Conservation (phyloP, 306 rosid species). For the Cicer yamashitae region DNA sequence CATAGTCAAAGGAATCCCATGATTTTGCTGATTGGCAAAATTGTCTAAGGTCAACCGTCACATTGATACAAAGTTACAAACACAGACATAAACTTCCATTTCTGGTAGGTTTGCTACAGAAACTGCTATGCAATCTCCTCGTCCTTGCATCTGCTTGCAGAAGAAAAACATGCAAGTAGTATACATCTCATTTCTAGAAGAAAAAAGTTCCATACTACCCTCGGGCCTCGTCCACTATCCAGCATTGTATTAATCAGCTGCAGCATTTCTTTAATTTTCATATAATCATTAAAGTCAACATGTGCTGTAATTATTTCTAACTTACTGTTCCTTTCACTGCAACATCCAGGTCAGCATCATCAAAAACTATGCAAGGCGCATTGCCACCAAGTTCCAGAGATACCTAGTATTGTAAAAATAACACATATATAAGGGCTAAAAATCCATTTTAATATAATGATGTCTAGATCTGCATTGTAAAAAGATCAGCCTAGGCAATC, state of each 20-base stretch:
- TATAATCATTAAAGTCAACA: conserved; percentile 22
- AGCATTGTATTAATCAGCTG: conserved; percentile 19
- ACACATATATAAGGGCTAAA: not conserved
- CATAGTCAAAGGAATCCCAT: not conserved
- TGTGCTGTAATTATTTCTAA: conserved; percentile 38
- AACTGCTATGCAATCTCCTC: not conserved
- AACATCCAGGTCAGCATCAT: conserved; percentile 93
- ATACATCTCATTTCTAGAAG: conserved; percentile 2
- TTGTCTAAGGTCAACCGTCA: not conserved
- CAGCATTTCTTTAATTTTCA: not conserved
- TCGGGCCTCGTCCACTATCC: not conserved
- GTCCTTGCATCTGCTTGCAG: conserved; percentile 2
- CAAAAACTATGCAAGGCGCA: conserved; percentile 96
- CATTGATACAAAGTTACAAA: not conserved
- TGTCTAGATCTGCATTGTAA: conserved; percentile 39
- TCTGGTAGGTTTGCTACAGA: conserved; percentile 19
- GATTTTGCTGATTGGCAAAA: conserved; percentile 1
- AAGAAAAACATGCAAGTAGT: conserved; percentile 22
- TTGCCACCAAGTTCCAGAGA: conserved; percentile 99
- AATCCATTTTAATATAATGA: conserved; percentile 26
- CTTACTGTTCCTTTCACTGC: conserved; percentile 97
- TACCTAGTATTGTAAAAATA: conserved; percentile 57
- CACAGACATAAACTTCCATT: not conserved
- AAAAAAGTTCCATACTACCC: conserved; percentile 1
- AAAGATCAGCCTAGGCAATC: conserved; percentile 14